phyloP scores from a whole-genome alignment of 805 yeast genomes.

The Yamadazyma akitaensis region DNA sequence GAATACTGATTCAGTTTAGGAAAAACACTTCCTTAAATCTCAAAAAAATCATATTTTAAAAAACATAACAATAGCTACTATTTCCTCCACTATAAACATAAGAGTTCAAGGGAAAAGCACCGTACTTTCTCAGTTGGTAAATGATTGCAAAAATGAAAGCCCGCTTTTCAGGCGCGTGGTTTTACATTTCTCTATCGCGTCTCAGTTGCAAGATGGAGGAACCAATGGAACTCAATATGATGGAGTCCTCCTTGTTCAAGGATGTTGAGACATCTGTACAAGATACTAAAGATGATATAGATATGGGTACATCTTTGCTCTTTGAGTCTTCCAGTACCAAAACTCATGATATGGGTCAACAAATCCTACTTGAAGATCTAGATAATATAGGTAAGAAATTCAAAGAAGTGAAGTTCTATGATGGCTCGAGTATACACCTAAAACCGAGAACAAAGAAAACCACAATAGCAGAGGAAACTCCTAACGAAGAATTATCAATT shows the following conservation, averaged over 20 bases:
- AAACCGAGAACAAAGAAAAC: conserved; percentile 9
- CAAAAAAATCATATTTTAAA: background rate
- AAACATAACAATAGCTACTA: too few relatives aligned
- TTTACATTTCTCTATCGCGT: conserved; percentile 2
- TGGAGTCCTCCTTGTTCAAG: conserved; percentile 4
- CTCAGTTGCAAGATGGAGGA: conserved; percentile 4
- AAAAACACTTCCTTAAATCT: too few relatives aligned
- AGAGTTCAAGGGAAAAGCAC: too few relatives aligned
- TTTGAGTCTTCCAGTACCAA: background rate
- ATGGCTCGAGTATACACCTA: conserved; percentile 17
- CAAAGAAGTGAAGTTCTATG: conserved; percentile 19
- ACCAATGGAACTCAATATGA: conserved; percentile 1
- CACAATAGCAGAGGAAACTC: background rate
- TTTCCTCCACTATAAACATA: too few relatives aligned
- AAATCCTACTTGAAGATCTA: background rate
- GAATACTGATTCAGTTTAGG: too few relatives aligned
- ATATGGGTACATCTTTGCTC: background rate
- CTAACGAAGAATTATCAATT: conserved; percentile 11
- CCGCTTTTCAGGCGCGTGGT: background rate
- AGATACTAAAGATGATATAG: background rate
- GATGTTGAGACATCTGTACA: background rate
- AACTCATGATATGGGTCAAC: background rate
- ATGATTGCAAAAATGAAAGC: background rate
- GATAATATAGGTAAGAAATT: background rate
- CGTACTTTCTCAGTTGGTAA: background rate